phyloP scores from a whole-genome alignment of 129 eudicot species.

The Calendula officinalis region DNA sequence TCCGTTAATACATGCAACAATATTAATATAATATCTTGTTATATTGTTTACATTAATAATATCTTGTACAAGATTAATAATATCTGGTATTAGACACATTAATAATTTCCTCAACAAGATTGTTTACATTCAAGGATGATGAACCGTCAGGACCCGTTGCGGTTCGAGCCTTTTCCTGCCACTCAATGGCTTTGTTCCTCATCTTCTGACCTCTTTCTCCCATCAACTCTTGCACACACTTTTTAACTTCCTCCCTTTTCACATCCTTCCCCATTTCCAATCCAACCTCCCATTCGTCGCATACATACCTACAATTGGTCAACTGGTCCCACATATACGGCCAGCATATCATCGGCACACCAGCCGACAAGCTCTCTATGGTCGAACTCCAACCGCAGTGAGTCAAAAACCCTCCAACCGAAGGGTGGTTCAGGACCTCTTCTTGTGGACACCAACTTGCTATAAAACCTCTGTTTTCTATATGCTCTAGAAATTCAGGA shows the following conservation, averaged over 20 bases:
- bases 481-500: slow-evolving; percentile 24
- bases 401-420: slow-evolving; percentile 46
- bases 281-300: slow-evolving; percentile 44
- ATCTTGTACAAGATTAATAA: too few relatives aligned
- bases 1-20: too few relatives aligned
- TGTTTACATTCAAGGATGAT: slow-evolving; percentile 33
- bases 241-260: slow-evolving; percentile 42
- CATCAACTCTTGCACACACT: slow-evolving; percentile 41
- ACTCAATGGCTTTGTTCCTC: slow-evolving; percentile 36
- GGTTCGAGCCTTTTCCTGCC: slow-evolving; percentile 41
- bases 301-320: slow-evolving; percentile 45
- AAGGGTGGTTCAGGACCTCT: slow-evolving; percentile 42
- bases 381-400: slow-evolving; percentile 59
- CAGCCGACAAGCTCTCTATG: slow-evolving; percentile 38
- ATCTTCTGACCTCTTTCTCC: slow-evolving; percentile 42
- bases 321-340: slow-evolving; percentile 53
- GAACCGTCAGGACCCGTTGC: slow-evolving; percentile 33
- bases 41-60: too few relatives aligned
- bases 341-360: slow-evolving; percentile 59
- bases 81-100: too few relatives aligned
- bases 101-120: slow-evolving; percentile 16
- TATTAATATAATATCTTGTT: too few relatives aligned
- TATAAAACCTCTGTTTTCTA: slow-evolving; percentile 33
- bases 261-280: slow-evolving; percentile 49
- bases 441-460: slow-evolving; percentile 57